Evolutionary conservation across 2,329 filamentous ascomycete species (phyloP), one percentile per base, ranked within the genome.

Genomic region (Rosellinia necatrix): DNA sequence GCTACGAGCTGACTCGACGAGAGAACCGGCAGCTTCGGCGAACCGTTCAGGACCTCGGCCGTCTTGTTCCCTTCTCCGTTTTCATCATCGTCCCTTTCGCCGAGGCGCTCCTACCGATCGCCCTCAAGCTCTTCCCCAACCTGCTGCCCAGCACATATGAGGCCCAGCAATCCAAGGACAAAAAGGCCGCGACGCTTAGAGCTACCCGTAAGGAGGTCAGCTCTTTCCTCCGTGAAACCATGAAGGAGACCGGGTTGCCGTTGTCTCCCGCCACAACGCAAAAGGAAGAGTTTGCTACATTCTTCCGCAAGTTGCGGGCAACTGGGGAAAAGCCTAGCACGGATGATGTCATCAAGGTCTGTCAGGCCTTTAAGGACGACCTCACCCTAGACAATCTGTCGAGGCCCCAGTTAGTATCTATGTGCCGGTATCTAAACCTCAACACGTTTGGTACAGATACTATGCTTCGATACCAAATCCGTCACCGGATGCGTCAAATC

Each of bases 361-460:
- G 94, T 86, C 96, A 97, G 81, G 89, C 96, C 63, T 99, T 99
- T 85, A 96, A 94, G 74, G 94, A 99, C 71, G 94, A 99, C 73
- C 73, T 99, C 68, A 99, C 94, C 0, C 82, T 99, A 27, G 94
- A 99, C 84, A 99, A 99, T 76, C 78, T 99, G 63, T 97, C 92
- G 15, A 85, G 94, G 61, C 94, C 94, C 13, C 94, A 99, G 76
- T 81, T 99, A 48, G 93, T 99, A 25, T 96, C 90, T 53, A 99
- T 97, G 83, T 97, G 94, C 81, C 89, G 91, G 59, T 99, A 99
- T 79, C 92, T 99, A 88, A 97, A 96, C 76, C 84, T 99, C 53
- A 94, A 93, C 78, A 93, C 92, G 0, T 97, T 97, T 68, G 94
- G 94, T 63, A 97, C 94, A 19, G 94, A 99, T 75, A 91, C 92